phyloP scores from a whole-genome alignment of 495 filamentous ascomycete genomes.

The Tuber microsphaerosporum region DNA sequence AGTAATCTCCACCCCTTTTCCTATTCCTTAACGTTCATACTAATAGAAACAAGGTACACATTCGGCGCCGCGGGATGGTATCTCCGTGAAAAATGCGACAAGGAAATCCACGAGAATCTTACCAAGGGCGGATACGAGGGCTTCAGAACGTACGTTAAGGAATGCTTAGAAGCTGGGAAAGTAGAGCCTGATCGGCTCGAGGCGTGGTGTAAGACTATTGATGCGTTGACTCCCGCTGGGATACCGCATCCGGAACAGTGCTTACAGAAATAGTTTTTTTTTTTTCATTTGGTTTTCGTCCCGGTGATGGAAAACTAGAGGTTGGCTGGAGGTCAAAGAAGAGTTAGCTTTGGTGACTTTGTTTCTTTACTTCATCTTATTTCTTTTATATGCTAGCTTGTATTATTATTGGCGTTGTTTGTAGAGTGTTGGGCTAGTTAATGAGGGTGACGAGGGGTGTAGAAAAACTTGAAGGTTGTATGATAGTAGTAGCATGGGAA shows the following conservation, averaged over 20 bases:
- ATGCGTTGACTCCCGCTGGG: conserved; percentile 8
- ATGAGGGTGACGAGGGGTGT: neutral
- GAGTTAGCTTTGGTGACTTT: neutral
- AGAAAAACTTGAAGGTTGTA: neutral
- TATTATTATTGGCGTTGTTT: neutral
- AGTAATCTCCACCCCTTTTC: neutral
- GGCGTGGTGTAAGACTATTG: conserved; percentile 6
- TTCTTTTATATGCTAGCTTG: neutral
- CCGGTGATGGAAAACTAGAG: neutral
- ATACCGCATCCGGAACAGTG: conserved; percentile 4
- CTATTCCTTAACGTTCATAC: too few relatives aligned
- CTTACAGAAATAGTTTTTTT: neutral
- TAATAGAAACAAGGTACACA: conserved; percentile 12
- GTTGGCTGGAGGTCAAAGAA: neutral
- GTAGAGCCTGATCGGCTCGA: neutral
- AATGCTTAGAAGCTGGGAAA: conserved; percentile 9
- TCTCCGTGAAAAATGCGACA: conserved; percentile 7
- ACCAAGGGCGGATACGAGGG: neutral
- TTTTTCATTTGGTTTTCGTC: neutral
- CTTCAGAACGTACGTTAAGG: conserved; percentile 17
- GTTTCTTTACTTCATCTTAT: neutral
- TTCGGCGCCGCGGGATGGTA: conserved; percentile 24
- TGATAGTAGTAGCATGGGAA: neutral
- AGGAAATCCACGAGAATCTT: neutral
- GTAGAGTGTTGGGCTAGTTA: neutral